Conservation (phyloP, 2,329 filamentous ascomycete genomes). For the Penicillium sp. region DNA sequence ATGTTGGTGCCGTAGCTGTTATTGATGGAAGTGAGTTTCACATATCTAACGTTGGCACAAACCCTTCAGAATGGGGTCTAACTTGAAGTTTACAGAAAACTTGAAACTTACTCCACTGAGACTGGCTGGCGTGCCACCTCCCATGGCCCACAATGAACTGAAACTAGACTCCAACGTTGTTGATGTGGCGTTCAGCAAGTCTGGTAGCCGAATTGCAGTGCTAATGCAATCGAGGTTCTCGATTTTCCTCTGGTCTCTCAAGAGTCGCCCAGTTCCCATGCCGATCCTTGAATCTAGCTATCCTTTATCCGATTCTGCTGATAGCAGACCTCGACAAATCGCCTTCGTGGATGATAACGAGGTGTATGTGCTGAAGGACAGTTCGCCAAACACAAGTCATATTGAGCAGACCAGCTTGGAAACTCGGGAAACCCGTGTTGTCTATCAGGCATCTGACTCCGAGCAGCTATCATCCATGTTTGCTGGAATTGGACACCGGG, state of each 20-base stretch:
- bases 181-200: conserved; percentile 72
- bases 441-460: conserved; percentile 32
- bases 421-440: conserved; percentile 30
- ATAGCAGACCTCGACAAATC: conserved; percentile 46
- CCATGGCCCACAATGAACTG: conserved; percentile 83
- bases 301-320: conserved; percentile 30
- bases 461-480: conserved; percentile 41
- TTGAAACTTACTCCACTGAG: conserved; percentile 85
- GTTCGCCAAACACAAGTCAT: conserved; percentile 28
- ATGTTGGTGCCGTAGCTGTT: conserved; percentile 77
- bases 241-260: conserved; percentile 68
- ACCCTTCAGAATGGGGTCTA: not conserved
- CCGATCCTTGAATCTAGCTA: conserved; percentile 42
- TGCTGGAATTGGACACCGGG: conserved; percentile 33
- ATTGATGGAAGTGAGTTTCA: conserved; percentile 70
- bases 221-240: conserved; percentile 67
- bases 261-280: conserved; percentile 38
- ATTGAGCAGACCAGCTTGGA: conserved; percentile 38
- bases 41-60: not conserved
- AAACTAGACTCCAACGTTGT: conserved; percentile 61
- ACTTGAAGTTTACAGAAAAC: conserved; percentile 40
- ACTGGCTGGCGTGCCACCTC: conserved; percentile 82
- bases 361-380: conserved; percentile 44
- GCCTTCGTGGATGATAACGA: conserved; percentile 46
- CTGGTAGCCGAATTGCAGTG: conserved; percentile 67